A percentile compares a stretch with the other conserved stretches of the same genome.
Conservation (phyloP, 2,329 filamentous ascomycete genomes). For the Rutstroemia sydowiana region DNA sequence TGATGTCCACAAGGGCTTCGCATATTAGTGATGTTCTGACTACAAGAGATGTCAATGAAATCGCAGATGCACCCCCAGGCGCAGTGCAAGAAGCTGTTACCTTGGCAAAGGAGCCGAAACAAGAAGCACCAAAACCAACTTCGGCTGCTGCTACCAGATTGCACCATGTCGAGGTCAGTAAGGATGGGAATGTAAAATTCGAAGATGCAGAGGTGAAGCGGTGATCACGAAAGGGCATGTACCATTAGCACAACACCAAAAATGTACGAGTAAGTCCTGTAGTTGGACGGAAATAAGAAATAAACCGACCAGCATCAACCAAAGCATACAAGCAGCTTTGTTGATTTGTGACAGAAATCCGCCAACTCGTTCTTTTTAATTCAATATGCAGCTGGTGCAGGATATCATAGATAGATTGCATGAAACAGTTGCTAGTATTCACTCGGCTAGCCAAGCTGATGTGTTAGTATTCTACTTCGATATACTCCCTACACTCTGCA, state of each 20-base stretch:
- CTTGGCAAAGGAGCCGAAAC: conserved; percentile 35
- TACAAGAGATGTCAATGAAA: conserved; percentile 76
- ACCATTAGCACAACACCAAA: not conserved
- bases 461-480: no score
- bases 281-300: no score
- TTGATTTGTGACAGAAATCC: no score
- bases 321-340: no score
- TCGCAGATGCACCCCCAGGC: conserved; percentile 75
- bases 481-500: no score
- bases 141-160: conserved; percentile 38
- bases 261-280: not conserved
- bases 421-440: no score
- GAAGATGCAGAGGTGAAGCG: conserved; percentile 20
- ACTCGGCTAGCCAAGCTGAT: no score
- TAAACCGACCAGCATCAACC: no score
- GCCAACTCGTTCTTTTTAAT: no score
- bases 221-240: not conserved
- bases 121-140: conserved; percentile 25
- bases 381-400: no score
- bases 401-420: no score
- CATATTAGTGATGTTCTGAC: conserved; percentile 72
- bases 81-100: conserved; percentile 54
- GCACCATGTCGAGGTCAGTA: conserved; percentile 48
- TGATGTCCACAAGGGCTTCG: conserved; percentile 82
- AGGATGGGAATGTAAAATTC: conserved; percentile 61